Evolutionary conservation across 345 rosid species (phyloP).

Genomic region (Sapria himalayana): DNA sequence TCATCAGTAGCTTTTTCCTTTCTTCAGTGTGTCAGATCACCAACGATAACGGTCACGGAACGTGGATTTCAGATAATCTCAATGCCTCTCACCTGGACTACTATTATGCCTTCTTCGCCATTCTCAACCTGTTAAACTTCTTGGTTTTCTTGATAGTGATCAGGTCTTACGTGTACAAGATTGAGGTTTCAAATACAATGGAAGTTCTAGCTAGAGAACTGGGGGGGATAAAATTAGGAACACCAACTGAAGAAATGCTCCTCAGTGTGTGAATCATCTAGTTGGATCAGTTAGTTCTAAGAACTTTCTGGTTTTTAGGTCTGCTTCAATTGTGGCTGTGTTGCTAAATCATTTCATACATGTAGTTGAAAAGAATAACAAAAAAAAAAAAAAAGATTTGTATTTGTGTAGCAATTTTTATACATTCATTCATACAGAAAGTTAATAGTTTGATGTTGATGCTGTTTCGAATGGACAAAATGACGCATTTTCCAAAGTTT

Average conservation of each 20-base stretch:
- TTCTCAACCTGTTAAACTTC: constrained; percentile 39
- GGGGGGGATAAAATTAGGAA: constrained; percentile 11
- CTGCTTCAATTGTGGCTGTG: too few species aligned
- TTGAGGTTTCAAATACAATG: constrained; percentile 40
- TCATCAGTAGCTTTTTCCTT: constrained; percentile 55
- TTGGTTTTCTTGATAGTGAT: constrained; percentile 31
- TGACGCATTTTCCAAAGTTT: too few species aligned
- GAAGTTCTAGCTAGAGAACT: constrained; percentile 28
- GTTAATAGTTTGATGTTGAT: too few species aligned
- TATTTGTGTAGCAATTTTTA: too few species aligned
- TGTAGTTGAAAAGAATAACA: too few species aligned
- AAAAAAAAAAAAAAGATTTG: too few species aligned
- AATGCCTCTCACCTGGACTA: constrained; percentile 56
- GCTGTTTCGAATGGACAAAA: too few species aligned
- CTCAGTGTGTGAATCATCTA: too few species aligned
- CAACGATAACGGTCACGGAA: constrained; percentile 21
- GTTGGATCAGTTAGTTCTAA: too few species aligned
- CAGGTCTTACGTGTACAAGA: constrained; percentile 44
- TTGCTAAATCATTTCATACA: too few species aligned
- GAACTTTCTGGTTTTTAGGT: too few species aligned
- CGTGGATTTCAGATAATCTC: constrained; percentile 64
- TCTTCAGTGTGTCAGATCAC: constrained; percentile 37
- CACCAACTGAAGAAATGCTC: constrained; percentile 9
- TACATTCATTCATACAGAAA: too few species aligned
- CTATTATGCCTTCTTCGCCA: constrained; percentile 45